phyloP scores from a whole-genome alignment of 352 stramenopile species.

The Phytopythium sindhum region DNA sequence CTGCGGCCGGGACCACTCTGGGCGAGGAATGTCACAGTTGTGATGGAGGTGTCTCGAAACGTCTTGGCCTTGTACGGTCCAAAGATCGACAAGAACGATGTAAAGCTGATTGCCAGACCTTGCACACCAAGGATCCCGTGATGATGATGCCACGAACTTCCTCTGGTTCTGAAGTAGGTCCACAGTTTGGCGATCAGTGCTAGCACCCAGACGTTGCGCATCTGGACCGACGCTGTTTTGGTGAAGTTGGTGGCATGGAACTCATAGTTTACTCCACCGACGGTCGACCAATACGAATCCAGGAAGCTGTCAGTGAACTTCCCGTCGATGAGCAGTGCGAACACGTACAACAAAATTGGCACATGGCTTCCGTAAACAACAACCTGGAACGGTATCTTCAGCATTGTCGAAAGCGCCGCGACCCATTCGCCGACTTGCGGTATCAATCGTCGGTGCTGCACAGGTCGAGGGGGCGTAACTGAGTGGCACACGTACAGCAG shows the following conservation, averaged over 20 bases:
- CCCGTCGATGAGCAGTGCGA: constrained; percentile 37
- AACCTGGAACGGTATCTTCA: constrained; percentile 48
- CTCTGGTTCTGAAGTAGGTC: constrained; percentile 10
- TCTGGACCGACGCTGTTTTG: constrained; percentile 31
- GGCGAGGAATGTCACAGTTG: not conserved
- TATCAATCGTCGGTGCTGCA: not conserved
- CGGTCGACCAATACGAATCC: constrained; percentile 35
- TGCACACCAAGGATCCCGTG: constrained; percentile 24
- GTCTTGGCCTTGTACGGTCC: constrained; percentile 22
- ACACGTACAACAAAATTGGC: constrained; percentile 31
- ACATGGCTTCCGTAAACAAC: constrained; percentile 48
- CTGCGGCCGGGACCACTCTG: not conserved
- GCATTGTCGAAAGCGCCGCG: constrained; percentile 6
- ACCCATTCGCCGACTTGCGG: not conserved
- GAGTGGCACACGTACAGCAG: constrained; percentile 13
- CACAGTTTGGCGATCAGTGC: constrained; percentile 26
- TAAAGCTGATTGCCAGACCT: constrained; percentile 34
- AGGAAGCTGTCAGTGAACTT: constrained; percentile 35
- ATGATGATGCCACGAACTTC: constrained; percentile 2
- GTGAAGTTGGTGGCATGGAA: constrained; percentile 28
- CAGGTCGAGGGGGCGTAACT: constrained; percentile 3
- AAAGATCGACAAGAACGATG: constrained; percentile 31
- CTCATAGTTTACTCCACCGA: constrained; percentile 13
- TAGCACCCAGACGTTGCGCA: constrained; percentile 44
- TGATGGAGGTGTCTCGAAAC: constrained; percentile 2